phyloP scores from a whole-genome alignment of 2,329 filamentous ascomycete genomes.

The Venturia aucupariae region DNA sequence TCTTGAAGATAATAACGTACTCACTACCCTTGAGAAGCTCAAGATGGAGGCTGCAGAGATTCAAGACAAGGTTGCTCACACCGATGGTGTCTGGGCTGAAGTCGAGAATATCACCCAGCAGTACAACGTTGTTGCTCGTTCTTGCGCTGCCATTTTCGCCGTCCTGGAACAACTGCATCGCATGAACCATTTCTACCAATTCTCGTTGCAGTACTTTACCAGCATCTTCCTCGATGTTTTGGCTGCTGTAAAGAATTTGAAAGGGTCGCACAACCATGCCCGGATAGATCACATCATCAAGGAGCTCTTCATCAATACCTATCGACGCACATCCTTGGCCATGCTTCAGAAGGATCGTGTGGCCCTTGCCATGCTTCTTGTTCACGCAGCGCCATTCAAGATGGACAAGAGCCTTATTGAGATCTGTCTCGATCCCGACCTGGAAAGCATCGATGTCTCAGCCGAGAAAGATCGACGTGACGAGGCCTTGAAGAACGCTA shows the following conservation, averaged over 20 bases:
- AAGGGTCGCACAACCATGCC: slow-evolving; percentile 63
- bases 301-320: slow-evolving; percentile 84
- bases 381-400: slow-evolving; percentile 88
- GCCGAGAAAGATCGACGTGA: slow-evolving; percentile 55
- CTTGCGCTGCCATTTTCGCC: slow-evolving; percentile 95
- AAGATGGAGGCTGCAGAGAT: slow-evolving; percentile 98
- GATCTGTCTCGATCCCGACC: slow-evolving; percentile 66
- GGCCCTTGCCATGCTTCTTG: slow-evolving; percentile 87
- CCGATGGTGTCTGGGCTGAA: slow-evolving; percentile 95
- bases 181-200: slow-evolving; percentile 98
- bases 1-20: slow-evolving; percentile 94
- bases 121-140: slow-evolving; percentile 86
- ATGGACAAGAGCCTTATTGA: slow-evolving; percentile 92
- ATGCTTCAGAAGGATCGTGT: slow-evolving; percentile 90
- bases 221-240: slow-evolving; percentile 95
- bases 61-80: slow-evolving; percentile 90
- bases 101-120: slow-evolving; percentile 92
- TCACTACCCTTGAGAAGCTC: slow-evolving; percentile 91
- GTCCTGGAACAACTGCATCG: slow-evolving; percentile 95
- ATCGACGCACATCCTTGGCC: slow-evolving; percentile 86
- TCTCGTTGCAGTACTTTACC: slow-evolving; percentile 95
- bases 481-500: slow-evolving; percentile 59
- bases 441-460: slow-evolving; percentile 71
- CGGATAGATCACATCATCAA: slow-evolving; percentile 85
- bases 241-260: slow-evolving; percentile 65